Evolutionary conservation across 768 basidiomycete genomes (phyloP), one percentile per base, ranked within the genome.

Genomic region (Pluteus cervinus): DNA sequence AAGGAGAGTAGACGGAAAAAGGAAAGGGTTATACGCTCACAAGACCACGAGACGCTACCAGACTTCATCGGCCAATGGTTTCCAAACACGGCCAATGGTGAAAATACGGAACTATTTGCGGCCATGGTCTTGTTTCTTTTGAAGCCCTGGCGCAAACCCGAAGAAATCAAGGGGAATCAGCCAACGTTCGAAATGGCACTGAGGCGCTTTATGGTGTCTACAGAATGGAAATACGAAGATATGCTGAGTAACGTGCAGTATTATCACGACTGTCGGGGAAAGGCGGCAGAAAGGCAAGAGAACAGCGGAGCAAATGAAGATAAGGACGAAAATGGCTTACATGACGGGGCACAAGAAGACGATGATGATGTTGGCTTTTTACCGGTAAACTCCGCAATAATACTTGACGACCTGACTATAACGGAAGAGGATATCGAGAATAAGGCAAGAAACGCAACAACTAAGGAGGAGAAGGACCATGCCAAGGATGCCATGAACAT

Each of bases 11-110:
- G n/a, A n/a, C n/a, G 3, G 1, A 28, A 33, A 37, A 47, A 40
- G 21, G 32, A 1, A 38, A 5, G 58, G 0, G 41, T 67, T 1
- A 24, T 55, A 1, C 42, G 56, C 0, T 16, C 18, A 4, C 4
- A 5, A 1, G 52, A 48, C 0, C 67, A 67, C 40, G 60, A 64
- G n/a, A 62, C 48, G 0, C 10, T 69, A 3, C 60, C 61, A 0
- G 47, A 56, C 17, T 49, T 69, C 32, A 42, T 63, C 5, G 64
- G 66, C 0, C 37, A 26, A 7, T 64, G 52, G 42, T 58, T 65
- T 33, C 56, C 58, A 0, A 32, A 53, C 1, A 22, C 24, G 2
- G 50, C 63, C 24, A 45, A 55, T 5, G 22, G 25, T 5, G 34
- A 41, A 4, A 18, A 30, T 2, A n/a, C 14, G 1, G 37, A 50